phyloP scores from a whole-genome alignment of 73 alveolate genomes.

The Diophrys appendiculata region DNA sequence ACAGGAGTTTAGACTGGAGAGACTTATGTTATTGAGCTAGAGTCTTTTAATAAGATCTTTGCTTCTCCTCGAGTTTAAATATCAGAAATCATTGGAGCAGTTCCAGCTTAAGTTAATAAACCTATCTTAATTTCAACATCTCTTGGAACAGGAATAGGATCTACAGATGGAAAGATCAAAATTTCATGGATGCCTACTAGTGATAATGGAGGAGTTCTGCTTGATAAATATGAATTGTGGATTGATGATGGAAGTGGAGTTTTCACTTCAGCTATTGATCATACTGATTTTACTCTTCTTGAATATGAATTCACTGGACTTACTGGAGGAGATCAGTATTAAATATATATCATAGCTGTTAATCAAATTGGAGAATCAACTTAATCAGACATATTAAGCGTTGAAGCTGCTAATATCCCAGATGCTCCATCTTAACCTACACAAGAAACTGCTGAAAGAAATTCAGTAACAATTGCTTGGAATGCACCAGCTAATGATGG shows the following conservation, averaged over 20 bases:
- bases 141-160: neutral
- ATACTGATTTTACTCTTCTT: slow-evolving; percentile 22
- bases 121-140: slow-evolving; percentile 9
- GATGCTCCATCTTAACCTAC: slow-evolving; percentile 41
- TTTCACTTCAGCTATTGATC: slow-evolving; percentile 13
- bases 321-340: slow-evolving; percentile 35
- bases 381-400: slow-evolving; percentile 26
- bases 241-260: slow-evolving; percentile 50
- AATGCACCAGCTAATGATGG: slow-evolving; percentile 52
- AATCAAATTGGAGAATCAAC: slow-evolving; percentile 57
- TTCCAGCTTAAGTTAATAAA: slow-evolving; percentile 39
- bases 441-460: slow-evolving; percentile 33
- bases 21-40: slow-evolving; percentile 35
- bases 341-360: slow-evolving; percentile 54
- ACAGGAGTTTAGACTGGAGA: slow-evolving; percentile 29
- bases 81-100: slow-evolving; percentile 36
- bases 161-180: slow-evolving; percentile 8
- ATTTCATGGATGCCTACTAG: slow-evolving; percentile 30
- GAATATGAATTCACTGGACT: slow-evolving; percentile 49
- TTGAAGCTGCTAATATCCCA: slow-evolving; percentile 51
- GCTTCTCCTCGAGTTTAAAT: slow-evolving; percentile 11
- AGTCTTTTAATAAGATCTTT: slow-evolving; percentile 37
- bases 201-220: slow-evolving; percentile 21
- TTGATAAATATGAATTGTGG: slow-evolving; percentile 18
- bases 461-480: slow-evolving; percentile 60